Percentiles rank a stretch among this genome's conserved stretches.
Evolutionary conservation across 768 basidiomycete genomes (phyloP).

Genomic region (Boletus barrowsii): DNA sequence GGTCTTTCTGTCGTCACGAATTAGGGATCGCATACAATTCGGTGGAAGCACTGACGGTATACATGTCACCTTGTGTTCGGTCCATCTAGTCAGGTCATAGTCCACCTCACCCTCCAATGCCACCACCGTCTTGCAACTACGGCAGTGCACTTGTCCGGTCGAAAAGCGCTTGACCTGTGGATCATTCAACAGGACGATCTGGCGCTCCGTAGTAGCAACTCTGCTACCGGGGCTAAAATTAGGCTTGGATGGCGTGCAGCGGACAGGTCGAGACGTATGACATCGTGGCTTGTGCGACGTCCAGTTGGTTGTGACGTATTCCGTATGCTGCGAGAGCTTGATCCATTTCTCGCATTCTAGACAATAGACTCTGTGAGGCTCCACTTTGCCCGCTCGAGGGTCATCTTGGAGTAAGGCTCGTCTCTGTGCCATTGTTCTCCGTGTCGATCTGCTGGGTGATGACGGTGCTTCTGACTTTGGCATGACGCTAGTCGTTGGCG

Average conservation of each 20-base stretch:
- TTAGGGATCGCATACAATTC: constrained; percentile 2
- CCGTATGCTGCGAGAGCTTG: constrained; percentile 37
- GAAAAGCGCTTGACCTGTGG: constrained; percentile 52
- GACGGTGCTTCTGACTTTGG: background rate
- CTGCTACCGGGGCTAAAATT: constrained; percentile 50
- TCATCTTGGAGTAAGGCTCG: constrained; percentile 53
- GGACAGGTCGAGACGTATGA: constrained; percentile 19
- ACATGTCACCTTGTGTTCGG: constrained; percentile 57
- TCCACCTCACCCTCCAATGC: constrained; percentile 48
- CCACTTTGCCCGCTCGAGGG: constrained; percentile 46
- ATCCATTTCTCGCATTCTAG: constrained; percentile 65
- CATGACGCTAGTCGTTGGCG: constrained; percentile 3
- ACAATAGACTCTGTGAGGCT: constrained; percentile 54
- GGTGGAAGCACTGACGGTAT: constrained; percentile 29
- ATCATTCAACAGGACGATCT: constrained; percentile 62
- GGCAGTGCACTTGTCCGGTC: constrained; percentile 47
- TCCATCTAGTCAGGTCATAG: constrained; percentile 61
- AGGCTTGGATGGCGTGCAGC: constrained; percentile 16
- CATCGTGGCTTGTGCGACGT: constrained; percentile 49
- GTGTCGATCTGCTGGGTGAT: constrained; percentile 18
- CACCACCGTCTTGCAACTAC: constrained; percentile 46
- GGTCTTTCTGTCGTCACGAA: constrained; percentile 11
- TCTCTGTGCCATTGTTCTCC: constrained; percentile 39
- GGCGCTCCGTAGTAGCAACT: constrained; percentile 61
- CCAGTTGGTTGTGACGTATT: constrained; percentile 55